Evolutionary conservation across 2,329 filamentous ascomycete genomes (phyloP).

Genomic region (Penicillium expansum): DNA sequence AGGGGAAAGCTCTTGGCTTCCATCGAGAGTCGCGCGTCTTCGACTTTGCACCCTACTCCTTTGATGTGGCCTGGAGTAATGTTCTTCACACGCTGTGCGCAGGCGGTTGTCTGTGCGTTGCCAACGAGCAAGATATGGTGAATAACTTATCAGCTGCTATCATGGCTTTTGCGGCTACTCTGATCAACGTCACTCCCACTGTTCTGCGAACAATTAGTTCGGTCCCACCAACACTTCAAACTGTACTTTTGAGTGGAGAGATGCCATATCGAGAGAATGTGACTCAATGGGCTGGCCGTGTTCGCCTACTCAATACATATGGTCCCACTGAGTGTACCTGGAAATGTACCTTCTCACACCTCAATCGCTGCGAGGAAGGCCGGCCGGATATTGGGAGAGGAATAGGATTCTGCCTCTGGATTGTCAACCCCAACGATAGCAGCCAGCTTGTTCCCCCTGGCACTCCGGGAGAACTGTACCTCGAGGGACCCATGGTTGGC

Average conservation of each 20-base stretch:
- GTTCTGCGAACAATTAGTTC: background rate
- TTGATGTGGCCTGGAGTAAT: background rate
- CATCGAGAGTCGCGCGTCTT: background rate
- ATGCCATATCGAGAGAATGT: background rate
- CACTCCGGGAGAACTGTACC: background rate
- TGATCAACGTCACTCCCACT: background rate
- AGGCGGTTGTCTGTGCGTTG: background rate
- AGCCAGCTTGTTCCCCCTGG: background rate
- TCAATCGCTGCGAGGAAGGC: background rate
- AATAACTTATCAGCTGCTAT: background rate
- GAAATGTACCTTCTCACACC: background rate
- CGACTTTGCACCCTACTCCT: background rate
- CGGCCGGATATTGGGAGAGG: background rate
- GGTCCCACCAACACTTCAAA: background rate
- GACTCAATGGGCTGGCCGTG: background rate
- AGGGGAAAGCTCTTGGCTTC: background rate
- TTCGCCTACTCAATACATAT: background rate
- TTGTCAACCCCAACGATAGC: background rate
- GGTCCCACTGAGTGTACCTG: background rate
- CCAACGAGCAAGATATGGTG: constrained; percentile 1
- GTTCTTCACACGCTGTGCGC: background rate
- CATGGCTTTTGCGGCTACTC: background rate
- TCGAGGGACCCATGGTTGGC: background rate
- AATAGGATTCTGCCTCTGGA: background rate
- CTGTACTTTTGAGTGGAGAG: background rate